These are phyloP conservation scores for Monocercomonoides exilis DNA, from an alignment of 78 protist species.

Conservation along the genomic window DNA sequence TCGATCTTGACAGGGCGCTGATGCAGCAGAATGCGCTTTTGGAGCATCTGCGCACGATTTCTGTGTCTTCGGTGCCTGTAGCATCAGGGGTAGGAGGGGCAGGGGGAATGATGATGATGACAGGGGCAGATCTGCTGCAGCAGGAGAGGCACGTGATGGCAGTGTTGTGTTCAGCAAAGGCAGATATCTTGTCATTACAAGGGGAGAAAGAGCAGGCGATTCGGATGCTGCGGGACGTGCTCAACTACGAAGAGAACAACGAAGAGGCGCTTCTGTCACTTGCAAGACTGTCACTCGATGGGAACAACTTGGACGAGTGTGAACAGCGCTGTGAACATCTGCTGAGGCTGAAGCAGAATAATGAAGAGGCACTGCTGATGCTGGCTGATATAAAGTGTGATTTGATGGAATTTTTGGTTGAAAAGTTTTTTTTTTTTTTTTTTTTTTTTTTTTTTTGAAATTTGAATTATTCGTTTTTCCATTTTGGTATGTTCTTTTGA, in stretches of 20 bases:
- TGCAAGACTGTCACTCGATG: background rate
- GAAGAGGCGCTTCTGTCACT: background rate
- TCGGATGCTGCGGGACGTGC: background rate
- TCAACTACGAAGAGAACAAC: background rate
- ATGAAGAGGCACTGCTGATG: slow-evolving; percentile 11
- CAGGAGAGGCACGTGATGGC: background rate
- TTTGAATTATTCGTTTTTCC: too few relatives aligned
- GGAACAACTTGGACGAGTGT: background rate
- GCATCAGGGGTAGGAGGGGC: too few relatives aligned
- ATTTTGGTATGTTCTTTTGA: too few relatives aligned
- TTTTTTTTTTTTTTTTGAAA: too few relatives aligned
- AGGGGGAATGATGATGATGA: background rate
- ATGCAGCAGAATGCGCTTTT: background rate
- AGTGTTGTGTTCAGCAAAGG: background rate
- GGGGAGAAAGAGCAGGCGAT: background rate
- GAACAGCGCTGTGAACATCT: background rate
- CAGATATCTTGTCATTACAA: background rate
- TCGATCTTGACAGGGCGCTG: background rate
- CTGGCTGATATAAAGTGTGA: background rate
- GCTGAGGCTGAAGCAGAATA: background rate
- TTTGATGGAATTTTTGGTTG: too few relatives aligned
- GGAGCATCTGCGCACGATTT: too few relatives aligned
- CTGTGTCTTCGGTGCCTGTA: background rate
- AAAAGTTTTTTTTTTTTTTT: too few relatives aligned
- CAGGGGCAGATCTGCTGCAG: too few relatives aligned